Conservation (phyloP, 805 yeast genomes). For the Candida glaebosa region DNA sequence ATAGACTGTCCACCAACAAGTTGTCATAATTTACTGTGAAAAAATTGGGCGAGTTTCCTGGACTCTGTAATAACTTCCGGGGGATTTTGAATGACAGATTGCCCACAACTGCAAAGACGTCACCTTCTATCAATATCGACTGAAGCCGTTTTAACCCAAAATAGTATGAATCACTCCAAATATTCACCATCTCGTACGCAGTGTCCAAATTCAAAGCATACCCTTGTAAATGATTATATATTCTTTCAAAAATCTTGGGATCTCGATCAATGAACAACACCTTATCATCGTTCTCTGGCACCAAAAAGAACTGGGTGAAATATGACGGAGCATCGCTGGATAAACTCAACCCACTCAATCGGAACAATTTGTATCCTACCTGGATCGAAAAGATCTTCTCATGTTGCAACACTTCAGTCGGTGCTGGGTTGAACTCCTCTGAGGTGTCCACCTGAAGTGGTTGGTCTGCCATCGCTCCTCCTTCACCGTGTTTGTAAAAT, state of each 20-base stretch:
- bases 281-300: constrained; percentile 35
- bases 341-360: constrained; percentile 78
- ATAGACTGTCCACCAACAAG: constrained; percentile 45
- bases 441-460: constrained; percentile 11
- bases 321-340: constrained; percentile 87
- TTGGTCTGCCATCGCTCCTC: neutral
- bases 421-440: constrained; percentile 36
- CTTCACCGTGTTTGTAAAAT: no score
- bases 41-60: constrained; percentile 77
- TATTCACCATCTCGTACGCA: constrained; percentile 58
- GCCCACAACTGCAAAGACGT: constrained; percentile 58
- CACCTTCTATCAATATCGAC: constrained; percentile 47
- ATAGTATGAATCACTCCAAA: constrained; percentile 70
- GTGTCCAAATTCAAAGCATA: constrained; percentile 60
- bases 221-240: constrained; percentile 76
- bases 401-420: constrained; percentile 60
- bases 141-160: constrained; percentile 61
- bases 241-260: constrained; percentile 62
- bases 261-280: constrained; percentile 70
- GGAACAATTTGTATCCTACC: constrained; percentile 61
- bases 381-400: constrained; percentile 66
- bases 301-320: constrained; percentile 67
- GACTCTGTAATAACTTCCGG: constrained; percentile 45
- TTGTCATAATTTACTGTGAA: constrained; percentile 62
- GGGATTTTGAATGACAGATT: constrained; percentile 57